Base-by-base conservation (phyloP, 129 eudicot species). In the Pseudognaphalium luteoalbum region DNA sequence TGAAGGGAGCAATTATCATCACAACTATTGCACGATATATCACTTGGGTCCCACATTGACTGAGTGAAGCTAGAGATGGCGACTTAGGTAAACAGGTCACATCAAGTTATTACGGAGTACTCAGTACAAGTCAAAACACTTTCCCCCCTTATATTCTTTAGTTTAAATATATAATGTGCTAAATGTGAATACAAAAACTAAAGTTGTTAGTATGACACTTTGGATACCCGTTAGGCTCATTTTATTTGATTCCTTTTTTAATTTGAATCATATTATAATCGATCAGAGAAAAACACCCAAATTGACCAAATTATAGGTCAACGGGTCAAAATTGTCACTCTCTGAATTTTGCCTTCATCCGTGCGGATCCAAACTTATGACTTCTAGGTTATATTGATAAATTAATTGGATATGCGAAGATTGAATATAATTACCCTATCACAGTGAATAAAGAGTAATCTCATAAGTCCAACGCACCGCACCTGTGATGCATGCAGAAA, bases 401-500 rank as follows among this genome's bases (percentile, higher is more conserved):
- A 21, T 9, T 37, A 65, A 9, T 20, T 34, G 70, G 47, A 44
- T 44, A 44, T 6, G 14, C 12, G 3, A 0, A 39, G 44, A 12
- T 39, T 39, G 44, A 65, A 7, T 22, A 68, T 42, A 3, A 10
- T 41, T 4, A 10, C 2, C 9, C 20, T 39, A 20, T 5, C 7
- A 12, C 19, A 21, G 10, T 20, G 11, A 5, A 68, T 9, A 68
- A 35, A 34, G 8, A 41, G 41, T 11, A 15, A 17, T 33, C 12
- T 6, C 25, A 15, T 66, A 35, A 63, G 74, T 74, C 4, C 7
- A 70, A 73, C 76, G 4, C 57, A 88, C 97, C 76, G 4, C 57
- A 88, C 97, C 98, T 82, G 94, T 76, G 73, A 85, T 73, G 81
- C 99, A 91, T 33, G 99, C 97, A 66, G 99, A 87, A 74, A 89